phyloP scores from a whole-genome alignment of 768 basidiomycete species.

The Porpolomopsis calyptriformis region DNA sequence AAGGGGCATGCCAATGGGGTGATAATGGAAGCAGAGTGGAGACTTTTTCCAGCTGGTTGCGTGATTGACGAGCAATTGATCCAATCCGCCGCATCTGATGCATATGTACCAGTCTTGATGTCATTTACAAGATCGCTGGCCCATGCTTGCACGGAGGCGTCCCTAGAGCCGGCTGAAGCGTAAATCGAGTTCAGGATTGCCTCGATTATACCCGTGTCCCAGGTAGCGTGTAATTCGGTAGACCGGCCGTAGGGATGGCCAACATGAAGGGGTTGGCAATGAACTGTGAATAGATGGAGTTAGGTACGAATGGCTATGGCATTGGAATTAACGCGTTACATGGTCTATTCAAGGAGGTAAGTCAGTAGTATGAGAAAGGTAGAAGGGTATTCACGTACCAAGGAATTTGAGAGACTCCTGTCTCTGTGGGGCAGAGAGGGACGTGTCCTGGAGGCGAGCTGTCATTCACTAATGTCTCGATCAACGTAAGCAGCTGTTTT shows the following conservation, averaged over 20 bases:
- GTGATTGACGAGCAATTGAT: conserved; percentile 32
- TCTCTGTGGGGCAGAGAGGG: conserved; percentile 30
- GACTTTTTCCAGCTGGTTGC: conserved; percentile 14
- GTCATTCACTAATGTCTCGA: conserved; percentile 32
- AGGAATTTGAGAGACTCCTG: conserved; percentile 47
- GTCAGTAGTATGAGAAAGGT: not conserved
- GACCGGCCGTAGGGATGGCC: conserved; percentile 27
- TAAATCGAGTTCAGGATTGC: conserved; percentile 26
- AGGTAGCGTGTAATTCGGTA: conserved; percentile 32
- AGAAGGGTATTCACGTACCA: conserved; percentile 19
- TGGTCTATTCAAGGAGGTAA: conserved; percentile 17
- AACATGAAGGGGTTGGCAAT: conserved; percentile 40
- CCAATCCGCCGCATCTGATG: conserved; percentile 24
- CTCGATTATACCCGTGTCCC: conserved; percentile 33
- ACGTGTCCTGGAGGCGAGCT: conserved; percentile 37
- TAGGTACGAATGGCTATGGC: no score
- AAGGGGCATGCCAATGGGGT: conserved; percentile 36
- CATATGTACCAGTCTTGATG: conserved; percentile 24
- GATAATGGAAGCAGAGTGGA: conserved; percentile 14
- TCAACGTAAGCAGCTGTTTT: no score
- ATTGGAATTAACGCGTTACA: no score
- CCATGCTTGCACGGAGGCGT: conserved; percentile 31
- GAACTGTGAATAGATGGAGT: no score
- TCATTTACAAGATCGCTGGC: conserved; percentile 24
- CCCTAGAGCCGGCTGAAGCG: conserved; percentile 11